Evolutionary conservation across 345 rosid genomes (phyloP).

Genomic region (Crucihimalaya himalaica): DNA sequence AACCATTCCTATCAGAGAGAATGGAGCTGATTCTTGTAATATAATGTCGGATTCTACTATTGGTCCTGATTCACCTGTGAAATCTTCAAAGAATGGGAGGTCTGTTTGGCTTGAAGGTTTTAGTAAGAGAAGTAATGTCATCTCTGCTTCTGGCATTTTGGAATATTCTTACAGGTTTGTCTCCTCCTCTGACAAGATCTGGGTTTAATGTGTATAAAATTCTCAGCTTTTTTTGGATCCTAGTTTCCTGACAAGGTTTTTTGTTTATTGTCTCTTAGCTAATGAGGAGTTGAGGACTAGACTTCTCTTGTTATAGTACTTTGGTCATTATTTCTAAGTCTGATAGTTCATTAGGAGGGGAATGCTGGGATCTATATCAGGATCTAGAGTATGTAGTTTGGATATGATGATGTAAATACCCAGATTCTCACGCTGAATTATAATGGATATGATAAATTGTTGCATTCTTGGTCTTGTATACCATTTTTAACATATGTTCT

Average conservation of each 20-base stretch:
- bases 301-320: not conserved
- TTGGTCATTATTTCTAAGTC: not conserved
- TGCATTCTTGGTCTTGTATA: slow-evolving; percentile 8
- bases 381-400: slow-evolving; percentile 4
- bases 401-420: not conserved
- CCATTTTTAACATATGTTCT: not conserved
- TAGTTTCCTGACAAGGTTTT: not conserved
- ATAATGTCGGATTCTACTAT: slow-evolving; percentile 77
- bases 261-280: slow-evolving; percentile 2
- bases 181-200: slow-evolving; percentile 24
- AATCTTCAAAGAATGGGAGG: slow-evolving; percentile 62
- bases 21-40: slow-evolving; percentile 72
- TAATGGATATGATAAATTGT: not conserved
- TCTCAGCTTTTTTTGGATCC: slow-evolving; percentile 21
- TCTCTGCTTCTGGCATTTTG: slow-evolving; percentile 87
- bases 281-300: slow-evolving; percentile 20
- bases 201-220: not conserved
- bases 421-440: not conserved
- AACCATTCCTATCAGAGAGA: slow-evolving; percentile 73
- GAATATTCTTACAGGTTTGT: slow-evolving; percentile 90
- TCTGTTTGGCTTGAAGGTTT: slow-evolving; percentile 82
- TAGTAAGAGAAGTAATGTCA: slow-evolving; percentile 51
- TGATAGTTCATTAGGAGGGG: not conserved
- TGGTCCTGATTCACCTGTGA: slow-evolving; percentile 89
- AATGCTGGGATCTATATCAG: not conserved